Percentiles rank a stretch among this genome's conserved stretches.
Conservation (phyloP, 73 alveolate species). For the Stentor coeruleus region DNA sequence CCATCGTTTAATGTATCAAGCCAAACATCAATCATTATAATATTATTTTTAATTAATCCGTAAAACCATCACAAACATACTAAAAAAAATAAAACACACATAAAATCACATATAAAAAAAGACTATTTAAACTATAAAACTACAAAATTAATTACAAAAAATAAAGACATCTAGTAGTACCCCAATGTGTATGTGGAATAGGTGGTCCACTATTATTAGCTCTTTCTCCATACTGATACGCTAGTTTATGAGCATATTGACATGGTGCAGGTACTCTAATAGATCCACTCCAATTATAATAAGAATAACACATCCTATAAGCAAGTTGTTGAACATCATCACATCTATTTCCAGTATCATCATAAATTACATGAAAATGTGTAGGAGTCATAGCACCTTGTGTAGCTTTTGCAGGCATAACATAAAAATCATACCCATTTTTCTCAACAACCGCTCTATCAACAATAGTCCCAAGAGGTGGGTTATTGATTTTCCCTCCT, state of each 20-base stretch:
- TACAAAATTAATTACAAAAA: slow-evolving; percentile 1
- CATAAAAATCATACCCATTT: slow-evolving; percentile 86
- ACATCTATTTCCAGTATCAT: slow-evolving; percentile 58
- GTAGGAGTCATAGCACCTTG: slow-evolving; percentile 95
- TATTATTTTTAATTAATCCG: too few species aligned
- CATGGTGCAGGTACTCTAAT: slow-evolving; percentile 91
- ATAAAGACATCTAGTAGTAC: neutral
- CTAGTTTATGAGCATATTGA: slow-evolving; percentile 87
- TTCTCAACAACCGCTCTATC: slow-evolving; percentile 76
- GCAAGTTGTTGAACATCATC: slow-evolving; percentile 74
- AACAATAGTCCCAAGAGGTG: slow-evolving; percentile 87
- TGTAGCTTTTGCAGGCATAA: slow-evolving; percentile 86
- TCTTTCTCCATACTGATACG: slow-evolving; percentile 78
- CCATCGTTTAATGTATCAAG: too few species aligned
- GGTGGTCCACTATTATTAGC: slow-evolving; percentile 38
- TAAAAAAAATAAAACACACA: too few species aligned
- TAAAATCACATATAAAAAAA: too few species aligned
- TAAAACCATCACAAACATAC: too few species aligned
- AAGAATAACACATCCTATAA: slow-evolving; percentile 83
- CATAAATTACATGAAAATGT: slow-evolving; percentile 78
- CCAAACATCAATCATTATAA: too few species aligned
- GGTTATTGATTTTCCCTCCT: slow-evolving; percentile 50
- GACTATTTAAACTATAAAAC: too few species aligned
- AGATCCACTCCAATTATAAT: slow-evolving; percentile 92
- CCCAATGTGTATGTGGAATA: slow-evolving; percentile 14